These are phyloP conservation scores for Barnettozyma hawaiiensis DNA, from an alignment of 1,139 yeast species.

Conservation along the genomic window DNA sequence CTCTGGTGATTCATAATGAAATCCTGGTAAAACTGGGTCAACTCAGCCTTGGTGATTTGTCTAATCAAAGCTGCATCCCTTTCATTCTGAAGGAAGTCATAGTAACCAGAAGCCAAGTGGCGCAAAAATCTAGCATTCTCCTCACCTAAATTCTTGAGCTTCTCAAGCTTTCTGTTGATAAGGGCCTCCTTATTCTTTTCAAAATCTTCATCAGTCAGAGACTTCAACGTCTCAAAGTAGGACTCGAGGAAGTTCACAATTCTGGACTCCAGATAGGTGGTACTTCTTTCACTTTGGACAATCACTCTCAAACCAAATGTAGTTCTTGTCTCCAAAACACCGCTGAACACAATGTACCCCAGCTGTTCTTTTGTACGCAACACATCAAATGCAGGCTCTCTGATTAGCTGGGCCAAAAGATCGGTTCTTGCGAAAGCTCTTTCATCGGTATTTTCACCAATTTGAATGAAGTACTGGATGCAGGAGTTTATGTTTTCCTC, in stretches of 20 bases:
- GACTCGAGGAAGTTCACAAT: slow-evolving; percentile 56
- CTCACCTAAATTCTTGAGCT: slow-evolving; percentile 70
- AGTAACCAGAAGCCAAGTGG: slow-evolving; percentile 67
- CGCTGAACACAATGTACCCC: slow-evolving; percentile 86
- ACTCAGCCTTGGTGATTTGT: slow-evolving; percentile 48
- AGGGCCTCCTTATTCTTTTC: slow-evolving; percentile 65
- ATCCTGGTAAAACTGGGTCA: slow-evolving; percentile 48
- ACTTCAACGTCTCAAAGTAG: slow-evolving; percentile 32
- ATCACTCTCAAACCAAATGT: slow-evolving; percentile 74
- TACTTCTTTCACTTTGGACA: slow-evolving; percentile 78
- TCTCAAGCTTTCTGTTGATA: slow-evolving; percentile 58
- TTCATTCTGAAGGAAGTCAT: slow-evolving; percentile 59
- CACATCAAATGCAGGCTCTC: slow-evolving; percentile 86
- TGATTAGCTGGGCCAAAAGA: slow-evolving; percentile 62
- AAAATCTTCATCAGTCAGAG: slow-evolving; percentile 57
- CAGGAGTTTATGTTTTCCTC: slow-evolving; percentile 76
- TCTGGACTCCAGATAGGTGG: slow-evolving; percentile 70
- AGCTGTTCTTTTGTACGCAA: slow-evolving; percentile 89
- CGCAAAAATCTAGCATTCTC: slow-evolving; percentile 66
- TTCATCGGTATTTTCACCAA: slow-evolving; percentile 43
- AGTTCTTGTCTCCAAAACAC: slow-evolving; percentile 62
- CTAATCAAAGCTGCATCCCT: slow-evolving; percentile 54
- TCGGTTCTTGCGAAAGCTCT: slow-evolving; percentile 47
- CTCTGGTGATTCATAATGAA: slow-evolving; percentile 36
- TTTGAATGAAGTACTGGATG: slow-evolving; percentile 70